phyloP scores from a whole-genome alignment of 257 asterid genomes.

The Henckelia pumila region DNA sequence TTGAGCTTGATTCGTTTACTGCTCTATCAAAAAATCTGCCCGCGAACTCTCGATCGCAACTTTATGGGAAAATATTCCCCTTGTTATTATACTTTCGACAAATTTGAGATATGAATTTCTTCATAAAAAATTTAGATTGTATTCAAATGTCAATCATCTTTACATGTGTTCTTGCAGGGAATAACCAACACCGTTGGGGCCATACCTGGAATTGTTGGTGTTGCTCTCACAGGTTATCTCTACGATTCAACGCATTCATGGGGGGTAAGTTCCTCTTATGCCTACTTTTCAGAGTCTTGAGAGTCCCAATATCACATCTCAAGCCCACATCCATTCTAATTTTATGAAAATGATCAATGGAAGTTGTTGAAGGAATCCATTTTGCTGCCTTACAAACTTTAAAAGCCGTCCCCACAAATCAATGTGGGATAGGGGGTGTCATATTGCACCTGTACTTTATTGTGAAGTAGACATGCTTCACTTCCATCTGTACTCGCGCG shows the following conservation, averaged over 20 bases:
- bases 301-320: background rate
- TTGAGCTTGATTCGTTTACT: background rate
- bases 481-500: background rate
- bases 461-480: background rate
- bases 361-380: background rate
- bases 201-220: constrained; percentile 90
- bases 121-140: background rate
- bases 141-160: background rate
- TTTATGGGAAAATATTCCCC: background rate
- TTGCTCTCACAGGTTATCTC: constrained; percentile 90
- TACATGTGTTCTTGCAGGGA: constrained; percentile 51
- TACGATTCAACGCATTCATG: constrained; percentile 95
- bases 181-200: constrained; percentile 98
- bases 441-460: background rate
- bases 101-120: background rate
- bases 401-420: background rate
- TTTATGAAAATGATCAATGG: background rate
- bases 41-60: background rate
- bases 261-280: constrained; percentile 60
- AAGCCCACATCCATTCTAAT: too few relatives aligned
- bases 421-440: background rate
- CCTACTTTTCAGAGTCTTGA: background rate
- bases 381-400: background rate
- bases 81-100: background rate
- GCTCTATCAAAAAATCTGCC: background rate